phyloP scores from a whole-genome alignment of 495 filamentous ascomycete genomes.

The Penicillium bovifimosum region DNA sequence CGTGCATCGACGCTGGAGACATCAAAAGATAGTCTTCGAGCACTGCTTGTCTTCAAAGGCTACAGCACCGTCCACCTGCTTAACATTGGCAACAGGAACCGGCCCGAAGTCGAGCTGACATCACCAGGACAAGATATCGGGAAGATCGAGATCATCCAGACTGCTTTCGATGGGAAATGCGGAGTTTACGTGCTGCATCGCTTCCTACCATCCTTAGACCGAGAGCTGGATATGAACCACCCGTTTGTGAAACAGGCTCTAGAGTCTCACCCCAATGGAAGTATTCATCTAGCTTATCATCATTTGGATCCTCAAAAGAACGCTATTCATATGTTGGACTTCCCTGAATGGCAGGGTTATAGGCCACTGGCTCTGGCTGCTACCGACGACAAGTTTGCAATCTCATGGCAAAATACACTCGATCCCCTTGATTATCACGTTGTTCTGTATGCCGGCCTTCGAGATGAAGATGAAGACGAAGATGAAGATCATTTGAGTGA shows the following conservation, averaged over 20 bases:
- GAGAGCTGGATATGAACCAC: conserved; percentile 20
- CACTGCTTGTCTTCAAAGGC: conserved; percentile 24
- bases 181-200: conserved; percentile 31
- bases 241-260: conserved; percentile 36
- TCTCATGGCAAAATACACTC: conserved; percentile 37
- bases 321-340: conserved; percentile 22
- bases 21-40: conserved; percentile 3
- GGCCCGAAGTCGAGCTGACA: conserved; percentile 11
- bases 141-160: conserved; percentile 27
- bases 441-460: conserved; percentile 21
- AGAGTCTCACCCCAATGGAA: conserved; percentile 17
- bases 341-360: conserved; percentile 27
- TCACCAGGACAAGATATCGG: conserved; percentile 25
- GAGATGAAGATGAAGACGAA: background rate
- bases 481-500: background rate
- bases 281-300: conserved; percentile 27
- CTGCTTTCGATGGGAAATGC: conserved; percentile 20
- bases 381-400: conserved; percentile 28
- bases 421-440: conserved; percentile 24
- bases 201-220: conserved; percentile 25
- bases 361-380: conserved; percentile 31
- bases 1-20: conserved; percentile 26
- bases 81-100: conserved; percentile 11
- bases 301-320: conserved; percentile 8
- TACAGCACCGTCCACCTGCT: conserved; percentile 28